Percentiles rank a stretch among this genome's conserved stretches.
Evolutionary conservation across 2,329 filamentous ascomycete species (phyloP).

Genomic region (Colletotrichum higginsianum): DNA sequence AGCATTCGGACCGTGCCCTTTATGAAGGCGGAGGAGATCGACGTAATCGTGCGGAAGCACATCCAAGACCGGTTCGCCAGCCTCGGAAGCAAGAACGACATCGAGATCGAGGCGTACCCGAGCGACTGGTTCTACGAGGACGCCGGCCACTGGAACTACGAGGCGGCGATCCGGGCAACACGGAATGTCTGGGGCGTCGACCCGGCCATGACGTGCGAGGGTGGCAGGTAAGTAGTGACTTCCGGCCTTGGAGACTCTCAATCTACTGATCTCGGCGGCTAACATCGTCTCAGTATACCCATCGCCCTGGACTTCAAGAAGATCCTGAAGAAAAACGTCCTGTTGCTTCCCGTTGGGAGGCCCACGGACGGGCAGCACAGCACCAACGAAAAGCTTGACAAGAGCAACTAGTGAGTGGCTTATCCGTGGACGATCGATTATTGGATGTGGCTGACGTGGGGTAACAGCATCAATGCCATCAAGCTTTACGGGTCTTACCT

Average conservation of each 20-base stretch:
- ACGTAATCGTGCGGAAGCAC: slow-evolving; percentile 86
- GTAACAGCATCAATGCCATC: slow-evolving; percentile 83
- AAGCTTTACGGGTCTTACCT: slow-evolving; percentile 95
- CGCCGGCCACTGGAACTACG: slow-evolving; percentile 99
- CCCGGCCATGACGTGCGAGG: slow-evolving; percentile 96
- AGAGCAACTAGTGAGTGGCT: slow-evolving; percentile 80
- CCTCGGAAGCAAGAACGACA: slow-evolving; percentile 90
- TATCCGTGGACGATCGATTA: fast-evolving
- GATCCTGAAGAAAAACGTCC: slow-evolving; percentile 96
- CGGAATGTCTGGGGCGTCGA: slow-evolving; percentile 93
- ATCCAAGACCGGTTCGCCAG: slow-evolving; percentile 88
- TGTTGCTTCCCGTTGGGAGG: slow-evolving; percentile 96
- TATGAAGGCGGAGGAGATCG: slow-evolving; percentile 94
- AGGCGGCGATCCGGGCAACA: slow-evolving; percentile 91
- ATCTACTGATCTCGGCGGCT: neutral
- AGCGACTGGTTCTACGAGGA: slow-evolving; percentile 99
- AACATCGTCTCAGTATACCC: slow-evolving; percentile 77
- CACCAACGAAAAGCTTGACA: slow-evolving; percentile 98
- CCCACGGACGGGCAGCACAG: slow-evolving; percentile 97
- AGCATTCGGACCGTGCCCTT: slow-evolving; percentile 97
- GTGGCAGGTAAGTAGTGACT: slow-evolving; percentile 77
- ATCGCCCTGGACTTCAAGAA: slow-evolving; percentile 98
- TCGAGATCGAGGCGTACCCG: slow-evolving; percentile 87
- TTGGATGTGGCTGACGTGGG: neutral
- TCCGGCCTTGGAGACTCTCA: neutral